Base-by-base conservation (phyloP, 768 basidiomycete genomes). In the Leccinum incarnatum region DNA sequence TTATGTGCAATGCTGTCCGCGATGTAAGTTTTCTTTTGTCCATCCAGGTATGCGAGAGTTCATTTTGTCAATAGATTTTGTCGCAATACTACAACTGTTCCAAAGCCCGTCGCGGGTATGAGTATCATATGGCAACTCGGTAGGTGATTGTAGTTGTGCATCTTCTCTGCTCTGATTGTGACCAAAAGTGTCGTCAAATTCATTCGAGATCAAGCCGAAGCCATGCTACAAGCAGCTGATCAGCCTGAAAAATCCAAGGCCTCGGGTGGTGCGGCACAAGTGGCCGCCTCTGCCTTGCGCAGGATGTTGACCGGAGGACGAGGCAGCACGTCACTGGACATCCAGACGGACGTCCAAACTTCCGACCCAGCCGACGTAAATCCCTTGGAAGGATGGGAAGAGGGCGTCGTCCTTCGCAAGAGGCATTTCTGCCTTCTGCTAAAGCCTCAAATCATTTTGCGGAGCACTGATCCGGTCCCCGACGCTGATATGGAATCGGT, bases 71-170 rank as follows among this genome's bases (percentile, higher is more conserved):
- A 53, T 67, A 95, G 89, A 85, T 96, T 59, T 79, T 95, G 72
- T 82, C 91, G 74, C 87, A 89, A 67, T 97, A 97, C 73, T 95
- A 93, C 65, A 88, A 91, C 68, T 89, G 89, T 65, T 90, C 87
- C 37, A 81, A 86, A 49, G 82, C 86, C 25, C 80, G 91, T 45
- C 80, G 83, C 63, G 89, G 90, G 19, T 83, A 91, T 54, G 93
- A 95, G 71, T 95, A 95, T 68, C 89, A 93, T 67, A 84, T 95
- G 81, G 91, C 94, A 9, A 85, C 90, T 12, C 84, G 87, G 88
- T 91, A 72, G 65, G 83, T 67, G 29, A 49, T 3, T 11, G n/a
- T 45, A 56, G 53, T 8, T 40, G 19, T 19, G 25, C 55, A 14
- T 56, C 23, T 57, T 59, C 50, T 51, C 19, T 45, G 51, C 59